Base-by-base conservation (phyloP, 805 yeast species). In the Candida andamanensis region DNA sequence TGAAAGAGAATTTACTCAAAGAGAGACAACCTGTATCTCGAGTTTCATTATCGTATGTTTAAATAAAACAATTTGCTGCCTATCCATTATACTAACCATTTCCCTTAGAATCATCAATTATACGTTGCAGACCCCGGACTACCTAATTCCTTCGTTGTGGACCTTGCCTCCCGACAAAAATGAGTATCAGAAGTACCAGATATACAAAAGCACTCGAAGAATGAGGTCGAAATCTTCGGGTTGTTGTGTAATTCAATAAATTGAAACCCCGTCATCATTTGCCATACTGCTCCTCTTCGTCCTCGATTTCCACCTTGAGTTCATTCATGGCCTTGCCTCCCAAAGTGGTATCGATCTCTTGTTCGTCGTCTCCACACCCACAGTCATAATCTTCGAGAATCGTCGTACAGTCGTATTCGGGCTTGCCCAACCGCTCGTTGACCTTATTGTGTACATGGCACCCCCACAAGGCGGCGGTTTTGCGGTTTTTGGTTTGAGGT, bases 391-490 rank as follows among this genome's bases (percentile, higher is more conserved):
- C 92, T 45, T 86, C 96, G 33, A 85, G 63, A 35, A 92, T 82
- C 6, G 72, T 76, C 2, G 85, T 69, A 54, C 99, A 92, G 54
- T 92, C 97, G 54, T 86, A 92, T 12, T 68, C 64, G 1, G 71
- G 74, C 46, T 89, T 85, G 4, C 67, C 67, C 26, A 89, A 65
- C 31, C 80, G 63, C 33, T 74, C 74, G 55, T 90, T 90, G 21
- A 89, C 97, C 49, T 78, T 70, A 54, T 90, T 89, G 60, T 89
- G 97, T 4, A 89, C 67, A 49, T 81, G 81, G 52, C 98, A 92
- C 1, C 98, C 98, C 98, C 98, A 92, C 42, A 85, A 61, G 0
- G 95, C 86, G 1, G 98, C 97, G 3, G 76, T 72, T 40, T 78
- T 76, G 36, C 95, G 69, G 15, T 82, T 70, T 6, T 76, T 66